phyloP scores from a whole-genome alignment of 2,329 filamentous ascomycete genomes.

The Xylogone sp. region DNA sequence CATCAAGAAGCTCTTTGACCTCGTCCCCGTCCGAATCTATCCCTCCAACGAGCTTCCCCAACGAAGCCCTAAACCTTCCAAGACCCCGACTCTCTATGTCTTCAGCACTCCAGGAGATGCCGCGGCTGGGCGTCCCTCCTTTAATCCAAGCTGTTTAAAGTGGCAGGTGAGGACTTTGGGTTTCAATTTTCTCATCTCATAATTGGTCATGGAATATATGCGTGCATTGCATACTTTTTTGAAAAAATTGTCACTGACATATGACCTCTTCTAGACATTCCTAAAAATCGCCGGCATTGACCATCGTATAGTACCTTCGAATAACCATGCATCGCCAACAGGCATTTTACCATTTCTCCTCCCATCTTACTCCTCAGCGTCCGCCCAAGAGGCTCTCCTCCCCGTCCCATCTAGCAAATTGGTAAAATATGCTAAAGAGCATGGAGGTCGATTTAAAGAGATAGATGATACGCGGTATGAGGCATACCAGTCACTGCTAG shows the following conservation, averaged over 20 bases:
- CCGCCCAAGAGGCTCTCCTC: slow-evolving; percentile 28
- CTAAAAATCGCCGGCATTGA: slow-evolving; percentile 71
- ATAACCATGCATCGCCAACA: slow-evolving; percentile 88
- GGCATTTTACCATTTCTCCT: slow-evolving; percentile 87
- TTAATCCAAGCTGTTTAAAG: slow-evolving; percentile 89
- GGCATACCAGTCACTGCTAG: slow-evolving; percentile 74
- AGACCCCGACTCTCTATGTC: slow-evolving; percentile 63
- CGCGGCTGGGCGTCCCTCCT: slow-evolving; percentile 62
- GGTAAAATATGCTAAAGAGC: slow-evolving; percentile 61
- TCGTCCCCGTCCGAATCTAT: slow-evolving; percentile 76
- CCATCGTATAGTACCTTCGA: slow-evolving; percentile 67
- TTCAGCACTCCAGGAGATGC: slow-evolving; percentile 69
- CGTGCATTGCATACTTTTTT: no score
- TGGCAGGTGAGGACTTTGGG: slow-evolving; percentile 74
- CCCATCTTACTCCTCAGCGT: slow-evolving; percentile 36
- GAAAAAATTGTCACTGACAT: no score
- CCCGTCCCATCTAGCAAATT: slow-evolving; percentile 63
- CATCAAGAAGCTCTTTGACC: slow-evolving; percentile 78
- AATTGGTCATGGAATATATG: no score
- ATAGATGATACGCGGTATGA: slow-evolving; percentile 50
- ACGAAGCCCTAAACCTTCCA: slow-evolving; percentile 45
- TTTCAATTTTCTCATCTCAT: no score
- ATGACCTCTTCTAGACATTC: slow-evolving; percentile 67
- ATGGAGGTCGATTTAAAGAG: slow-evolving; percentile 42
- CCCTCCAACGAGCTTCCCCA: slow-evolving; percentile 70